Base-by-base conservation (phyloP, 2,329 filamentous ascomycete genomes). In the Aspergillus pseudoterreus region DNA sequence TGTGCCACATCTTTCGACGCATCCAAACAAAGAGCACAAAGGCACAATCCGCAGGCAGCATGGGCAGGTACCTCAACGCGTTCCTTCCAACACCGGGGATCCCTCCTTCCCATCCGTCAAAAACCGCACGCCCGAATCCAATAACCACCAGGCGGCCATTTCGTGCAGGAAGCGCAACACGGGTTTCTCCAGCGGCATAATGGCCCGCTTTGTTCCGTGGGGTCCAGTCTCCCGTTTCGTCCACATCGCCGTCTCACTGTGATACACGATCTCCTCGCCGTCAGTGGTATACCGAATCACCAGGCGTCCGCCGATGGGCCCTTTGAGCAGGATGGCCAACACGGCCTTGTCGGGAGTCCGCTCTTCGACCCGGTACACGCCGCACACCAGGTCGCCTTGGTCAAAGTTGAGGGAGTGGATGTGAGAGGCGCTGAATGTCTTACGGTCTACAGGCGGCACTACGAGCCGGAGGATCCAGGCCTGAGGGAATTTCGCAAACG, bases 121-220 rank as follows among this genome's bases (percentile, higher is more conserved):
- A 61, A 67, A 71, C 19, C 45, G 45, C 17, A 65, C 58, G 4
- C 68, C 68, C 9, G 66, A 68, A 49, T 68, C 67, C 47, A 71
- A 46, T 50, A 71, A 57, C 67, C 67, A 71, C 69, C 68, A 71
- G 24, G 66, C 47, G 17, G 65, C 62, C 30, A 63, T 57, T 47
- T 71, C 67, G 53, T 71, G 67, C 50, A 71, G 50, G 48, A 61
- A 70, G 9, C 56, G 57, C n/a, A 63, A 11, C 22, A 61, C n/a
- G 11, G 52, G 51, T 14, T 55, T 62, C 49, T 71, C 68, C 44
- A 71, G 52, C 10, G 67, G 67, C 59, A 71, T 58, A 15, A 22
- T 49, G 21, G 49, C 47, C 9, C 15, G 52, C n/a, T 33, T n/a
- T 22, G 6, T 43, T 12, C 27, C 45, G 5, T 21, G 12, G 1